A percentile compares a stretch with the other conserved stretches of the same genome.
These are phyloP conservation scores for Styphnolobium japonicum DNA, from an alignment of 306 rosid genomes.

Conservation along the genomic window DNA sequence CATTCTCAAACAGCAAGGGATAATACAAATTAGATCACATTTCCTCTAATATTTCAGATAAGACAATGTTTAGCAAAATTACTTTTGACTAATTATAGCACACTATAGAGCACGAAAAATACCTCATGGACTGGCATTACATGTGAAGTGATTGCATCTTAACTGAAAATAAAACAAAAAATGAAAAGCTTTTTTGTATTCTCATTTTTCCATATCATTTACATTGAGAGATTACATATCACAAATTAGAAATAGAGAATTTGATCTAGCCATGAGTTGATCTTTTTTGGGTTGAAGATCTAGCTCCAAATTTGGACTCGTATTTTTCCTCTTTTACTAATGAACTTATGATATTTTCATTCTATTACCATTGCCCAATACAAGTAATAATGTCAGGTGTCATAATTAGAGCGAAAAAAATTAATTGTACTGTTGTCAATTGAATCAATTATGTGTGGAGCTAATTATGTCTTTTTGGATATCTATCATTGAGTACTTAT, in stretches of 20 bases:
- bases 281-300: too few relatives aligned
- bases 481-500: too few relatives aligned
- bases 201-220: background rate
- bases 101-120: background rate
- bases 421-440: background rate
- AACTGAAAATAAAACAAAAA: background rate
- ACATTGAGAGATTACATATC: background rate
- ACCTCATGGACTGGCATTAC: slow-evolving; percentile 17
- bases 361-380: background rate
- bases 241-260: too few relatives aligned
- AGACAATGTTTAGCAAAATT: background rate
- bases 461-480: too few relatives aligned
- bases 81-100: slow-evolving; percentile 1
- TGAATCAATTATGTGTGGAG: background rate
- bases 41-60: background rate
- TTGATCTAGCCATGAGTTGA: too few relatives aligned
- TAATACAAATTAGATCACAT: background rate
- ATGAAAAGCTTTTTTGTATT: too few relatives aligned
- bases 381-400: background rate
- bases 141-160: slow-evolving; percentile 30
- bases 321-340: background rate
- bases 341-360: background rate
- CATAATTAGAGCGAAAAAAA: background rate
- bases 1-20: background rate
- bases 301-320: too few relatives aligned